Evolutionary conservation across 2,329 filamentous ascomycete genomes (phyloP).

Genomic region (Cadophora malorum): DNA sequence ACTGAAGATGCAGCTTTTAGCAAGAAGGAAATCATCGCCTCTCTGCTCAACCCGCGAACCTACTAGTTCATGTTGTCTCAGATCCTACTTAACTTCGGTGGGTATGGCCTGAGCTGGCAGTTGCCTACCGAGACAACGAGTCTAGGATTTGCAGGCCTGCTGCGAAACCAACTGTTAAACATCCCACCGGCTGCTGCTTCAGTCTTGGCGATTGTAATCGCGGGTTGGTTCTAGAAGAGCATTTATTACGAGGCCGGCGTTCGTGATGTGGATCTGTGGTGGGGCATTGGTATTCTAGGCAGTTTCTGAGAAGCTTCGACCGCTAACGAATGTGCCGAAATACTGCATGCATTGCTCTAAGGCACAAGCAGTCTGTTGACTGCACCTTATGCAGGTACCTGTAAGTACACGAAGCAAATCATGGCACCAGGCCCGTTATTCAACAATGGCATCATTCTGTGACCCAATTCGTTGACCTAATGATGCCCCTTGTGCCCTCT

Average conservation of each 20-base stretch:
- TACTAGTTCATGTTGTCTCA: constrained; percentile 49
- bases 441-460: no score
- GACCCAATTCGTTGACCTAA: no score
- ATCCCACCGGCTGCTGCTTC: constrained; percentile 53
- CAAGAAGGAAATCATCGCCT: constrained; percentile 46
- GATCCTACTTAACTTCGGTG: constrained; percentile 50
- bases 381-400: no score
- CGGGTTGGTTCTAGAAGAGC: constrained; percentile 50
- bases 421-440: no score
- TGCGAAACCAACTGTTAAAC: constrained; percentile 53
- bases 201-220: constrained; percentile 49
- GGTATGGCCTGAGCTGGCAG: constrained; percentile 51
- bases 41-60: constrained; percentile 46
- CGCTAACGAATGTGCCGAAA: no score
- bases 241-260: constrained; percentile 49
- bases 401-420: no score
- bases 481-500: no score
- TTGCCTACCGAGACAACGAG: constrained; percentile 51
- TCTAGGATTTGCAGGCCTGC: constrained; percentile 51
- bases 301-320: no score
- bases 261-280: constrained; percentile 50
- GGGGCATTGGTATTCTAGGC: constrained; percentile 51
- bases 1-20: constrained; percentile 48
- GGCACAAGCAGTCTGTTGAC: no score
- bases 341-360: no score